These are phyloP conservation scores for Leccinum boreale DNA, from an alignment of 768 basidiomycete genomes.

Conservation along the genomic window DNA sequence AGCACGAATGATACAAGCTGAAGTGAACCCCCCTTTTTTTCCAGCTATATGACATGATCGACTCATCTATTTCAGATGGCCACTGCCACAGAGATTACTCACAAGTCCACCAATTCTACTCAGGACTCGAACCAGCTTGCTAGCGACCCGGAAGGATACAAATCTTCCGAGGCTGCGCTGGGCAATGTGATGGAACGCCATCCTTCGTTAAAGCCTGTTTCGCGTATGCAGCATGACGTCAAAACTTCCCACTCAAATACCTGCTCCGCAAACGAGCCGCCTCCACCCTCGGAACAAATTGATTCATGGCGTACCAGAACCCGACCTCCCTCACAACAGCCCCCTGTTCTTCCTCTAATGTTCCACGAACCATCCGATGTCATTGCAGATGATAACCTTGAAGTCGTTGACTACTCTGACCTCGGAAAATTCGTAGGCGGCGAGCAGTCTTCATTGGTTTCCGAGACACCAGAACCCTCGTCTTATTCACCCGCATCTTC, in stretches of 20 bases:
- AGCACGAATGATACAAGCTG: conserved; percentile 49
- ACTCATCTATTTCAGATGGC: conserved; percentile 28
- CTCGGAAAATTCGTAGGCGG: conserved; percentile 65
- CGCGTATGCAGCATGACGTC: conserved; percentile 21
- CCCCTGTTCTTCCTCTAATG: conserved; percentile 29
- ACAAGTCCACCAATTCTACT: conserved; percentile 40
- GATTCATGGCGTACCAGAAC: conserved; percentile 69
- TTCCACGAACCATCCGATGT: conserved; percentile 39
- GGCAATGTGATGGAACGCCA: conserved; percentile 28
- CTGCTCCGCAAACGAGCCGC: conserved; percentile 21
- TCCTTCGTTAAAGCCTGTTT: conserved; percentile 33
- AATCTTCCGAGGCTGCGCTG: neutral
- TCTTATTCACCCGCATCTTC: conserved; percentile 17
- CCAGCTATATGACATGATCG: conserved; percentile 3
- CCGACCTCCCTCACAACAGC: conserved; percentile 27
- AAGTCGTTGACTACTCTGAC: conserved; percentile 80
- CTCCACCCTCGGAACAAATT: conserved; percentile 34
- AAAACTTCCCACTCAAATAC: conserved; percentile 2
- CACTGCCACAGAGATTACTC: conserved; percentile 43
- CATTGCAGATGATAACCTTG: conserved; percentile 57
- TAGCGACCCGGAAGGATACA: conserved; percentile 5
- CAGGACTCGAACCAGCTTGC: conserved; percentile 6
- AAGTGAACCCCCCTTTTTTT: conserved; percentile 13
- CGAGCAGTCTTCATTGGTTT: conserved; percentile 13
- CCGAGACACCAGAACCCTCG: conserved; percentile 13